Evolutionary conservation across 192 early-diverging fungal genomes (phyloP).

Genomic region (Dissophora ornata): DNA sequence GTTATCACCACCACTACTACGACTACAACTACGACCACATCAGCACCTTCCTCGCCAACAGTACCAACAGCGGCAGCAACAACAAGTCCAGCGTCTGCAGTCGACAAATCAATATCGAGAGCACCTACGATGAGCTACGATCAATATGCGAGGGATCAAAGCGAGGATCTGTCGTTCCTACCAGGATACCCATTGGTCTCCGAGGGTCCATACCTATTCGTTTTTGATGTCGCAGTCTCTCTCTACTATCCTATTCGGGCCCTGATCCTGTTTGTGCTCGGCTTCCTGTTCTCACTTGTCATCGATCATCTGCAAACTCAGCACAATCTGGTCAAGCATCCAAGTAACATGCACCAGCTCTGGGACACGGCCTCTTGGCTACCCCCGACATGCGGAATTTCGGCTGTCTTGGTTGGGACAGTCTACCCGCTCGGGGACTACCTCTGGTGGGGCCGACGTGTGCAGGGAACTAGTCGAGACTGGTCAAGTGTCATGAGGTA

Average conservation of each 20-base stretch:
- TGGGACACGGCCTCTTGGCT: slow-evolving; percentile 72
- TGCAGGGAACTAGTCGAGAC: slow-evolving; percentile 58
- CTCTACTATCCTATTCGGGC: slow-evolving; percentile 60
- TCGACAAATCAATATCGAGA: not conserved
- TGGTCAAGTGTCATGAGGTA: slow-evolving; percentile 70
- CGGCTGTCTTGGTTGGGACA: slow-evolving; percentile 68
- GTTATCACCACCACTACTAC: slow-evolving; percentile 15
- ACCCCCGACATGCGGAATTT: slow-evolving; percentile 67
- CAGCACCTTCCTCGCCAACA: not conserved
- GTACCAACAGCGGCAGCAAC: not conserved
- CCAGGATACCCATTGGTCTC: slow-evolving; percentile 24
- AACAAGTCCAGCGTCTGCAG: no score
- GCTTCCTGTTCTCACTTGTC: slow-evolving; percentile 69
- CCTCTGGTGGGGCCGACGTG: slow-evolving; percentile 59
- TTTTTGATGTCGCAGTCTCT: slow-evolving; percentile 25
- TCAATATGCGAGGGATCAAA: no score
- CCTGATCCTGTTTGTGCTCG: slow-evolving; percentile 68
- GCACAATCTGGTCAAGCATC: slow-evolving; percentile 65
- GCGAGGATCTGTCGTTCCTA: slow-evolving; percentile 5
- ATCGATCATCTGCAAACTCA: slow-evolving; percentile 72
- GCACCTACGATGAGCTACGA: no score
- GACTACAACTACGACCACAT: not conserved
- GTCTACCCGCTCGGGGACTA: slow-evolving; percentile 64
- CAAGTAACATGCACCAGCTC: slow-evolving; percentile 53
- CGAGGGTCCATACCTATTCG: slow-evolving; percentile 29